Percentiles rank a stretch among this genome's conserved stretches.
phyloP scores from a whole-genome alignment of 2,329 filamentous ascomycete species.

The Exserohilum rostratum region DNA sequence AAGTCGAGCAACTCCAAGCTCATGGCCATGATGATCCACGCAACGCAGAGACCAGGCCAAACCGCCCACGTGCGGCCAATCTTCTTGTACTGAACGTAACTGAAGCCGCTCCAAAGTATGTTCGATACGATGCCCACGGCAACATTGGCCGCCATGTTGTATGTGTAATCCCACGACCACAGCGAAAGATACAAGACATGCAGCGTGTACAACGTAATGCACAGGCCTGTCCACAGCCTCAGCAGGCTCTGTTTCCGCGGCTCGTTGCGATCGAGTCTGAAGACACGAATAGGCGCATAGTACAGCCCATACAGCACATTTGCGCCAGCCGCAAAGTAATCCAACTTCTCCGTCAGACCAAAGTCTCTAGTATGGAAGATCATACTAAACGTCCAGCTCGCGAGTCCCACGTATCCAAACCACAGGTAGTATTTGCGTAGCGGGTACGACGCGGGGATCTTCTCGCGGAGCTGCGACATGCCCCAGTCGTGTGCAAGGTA shows the following conservation, averaged over 20 bases:
- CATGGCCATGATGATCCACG: constrained; percentile 92
- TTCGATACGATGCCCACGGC: constrained; percentile 81
- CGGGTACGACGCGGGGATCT: constrained; percentile 74
- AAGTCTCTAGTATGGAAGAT: constrained; percentile 94
- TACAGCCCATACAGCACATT: constrained; percentile 91
- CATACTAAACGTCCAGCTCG: constrained; percentile 86
- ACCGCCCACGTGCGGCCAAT: constrained; percentile 78
- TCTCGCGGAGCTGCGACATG: constrained; percentile 70
- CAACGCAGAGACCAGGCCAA: constrained; percentile 89
- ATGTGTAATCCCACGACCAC: constrained; percentile 91
- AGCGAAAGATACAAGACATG: constrained; percentile 86
- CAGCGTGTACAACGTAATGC: constrained; percentile 70
- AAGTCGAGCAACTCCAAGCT: constrained; percentile 95
- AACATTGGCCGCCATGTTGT: constrained; percentile 97
- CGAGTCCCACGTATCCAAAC: constrained; percentile 81
- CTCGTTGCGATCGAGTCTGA: constrained; percentile 73
- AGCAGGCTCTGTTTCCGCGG: constrained; percentile 61
- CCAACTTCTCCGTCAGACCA: constrained; percentile 82
- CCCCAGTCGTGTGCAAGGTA: constrained; percentile 83
- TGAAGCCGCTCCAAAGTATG: constrained; percentile 84
- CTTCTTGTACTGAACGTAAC: constrained; percentile 73
- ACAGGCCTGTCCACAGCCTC: constrained; percentile 76
- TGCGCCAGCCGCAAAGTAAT: constrained; percentile 93
- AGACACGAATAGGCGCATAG: constrained; percentile 80
- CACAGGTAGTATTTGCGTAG: constrained; percentile 79